Evolutionary conservation across 345 rosid genomes (phyloP).

Genomic region (Mangifera indica): DNA sequence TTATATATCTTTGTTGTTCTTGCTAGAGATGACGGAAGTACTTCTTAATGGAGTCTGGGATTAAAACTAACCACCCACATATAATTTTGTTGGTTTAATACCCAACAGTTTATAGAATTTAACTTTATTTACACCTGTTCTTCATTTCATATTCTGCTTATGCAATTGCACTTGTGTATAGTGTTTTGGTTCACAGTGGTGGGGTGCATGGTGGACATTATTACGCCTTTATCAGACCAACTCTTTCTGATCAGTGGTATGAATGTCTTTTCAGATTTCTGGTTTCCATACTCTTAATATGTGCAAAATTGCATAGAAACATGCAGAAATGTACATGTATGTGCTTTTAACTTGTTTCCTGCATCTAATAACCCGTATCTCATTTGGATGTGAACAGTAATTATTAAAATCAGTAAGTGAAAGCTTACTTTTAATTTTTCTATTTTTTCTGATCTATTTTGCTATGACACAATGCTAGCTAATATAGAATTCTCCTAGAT

Average conservation of each 20-base stretch:
- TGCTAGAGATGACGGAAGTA: background rate
- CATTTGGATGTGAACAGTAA: too few species aligned
- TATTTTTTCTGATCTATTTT: too few species aligned
- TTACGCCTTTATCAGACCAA: slow-evolving; percentile 94
- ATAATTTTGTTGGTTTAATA: background rate
- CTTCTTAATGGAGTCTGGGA: background rate
- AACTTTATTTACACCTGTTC: background rate
- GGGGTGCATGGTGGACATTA: slow-evolving; percentile 99
- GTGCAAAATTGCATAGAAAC: background rate
- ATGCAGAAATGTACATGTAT: background rate
- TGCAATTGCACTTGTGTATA: slow-evolving; percentile 40
- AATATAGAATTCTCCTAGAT: too few species aligned
- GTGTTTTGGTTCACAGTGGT: slow-evolving; percentile 96
- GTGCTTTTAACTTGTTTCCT: background rate
- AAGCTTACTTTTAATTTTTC: too few species aligned
- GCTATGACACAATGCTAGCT: too few species aligned
- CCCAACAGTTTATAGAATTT: background rate
- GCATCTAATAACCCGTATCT: background rate
- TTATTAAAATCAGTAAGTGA: too few species aligned
- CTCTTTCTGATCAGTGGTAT: slow-evolving; percentile 93
- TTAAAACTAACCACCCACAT: too few species aligned
- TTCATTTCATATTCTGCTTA: slow-evolving; percentile 1
- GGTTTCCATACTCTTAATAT: background rate
- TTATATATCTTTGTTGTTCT: background rate
- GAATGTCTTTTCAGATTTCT: slow-evolving; percentile 11